Evolutionary conservation across 2,329 filamentous ascomycete species (phyloP), one percentile per base, ranked within the genome.

Genomic region (Claviceps quebecensis): DNA sequence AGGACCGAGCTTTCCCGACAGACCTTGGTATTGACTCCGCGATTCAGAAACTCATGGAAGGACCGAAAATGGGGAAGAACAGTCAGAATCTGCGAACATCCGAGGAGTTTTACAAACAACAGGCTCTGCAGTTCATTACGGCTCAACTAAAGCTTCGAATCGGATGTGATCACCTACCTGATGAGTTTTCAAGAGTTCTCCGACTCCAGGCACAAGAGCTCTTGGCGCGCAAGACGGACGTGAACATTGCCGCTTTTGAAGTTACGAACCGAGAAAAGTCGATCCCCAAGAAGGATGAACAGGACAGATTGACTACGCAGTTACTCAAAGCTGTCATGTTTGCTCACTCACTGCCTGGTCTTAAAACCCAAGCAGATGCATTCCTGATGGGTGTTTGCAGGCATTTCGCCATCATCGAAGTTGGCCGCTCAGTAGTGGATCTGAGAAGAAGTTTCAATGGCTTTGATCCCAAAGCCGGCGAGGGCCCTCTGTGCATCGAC

Each of bases 131-230:
- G 54, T 76, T 97, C 60, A 82, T 98, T 61, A 88, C 85, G 57
- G 79, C 89, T 0, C 90, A 97, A 60, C 73, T 95, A 49, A 98
- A 97, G 70, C 73, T 98, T 36, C 81, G 91, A 51, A 85, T 98
- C 52, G 93, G 93, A 4, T 81, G 81, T 54, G 93, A 98, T 61
- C 84, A 78, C 59, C 72, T 97, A 13, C 91, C 91, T 0, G 93
- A 98, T 7, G 91, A 98, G 56, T 79, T 97, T 56, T 82, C 87
- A 4, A 80, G 87, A 45, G 74, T 94, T 8, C 78, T 99, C 46
- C 84, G 93, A 38, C 75, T 97, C 5, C 87, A 97, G 64, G 90
- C 88, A 0, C 86, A 95, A 60, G 93, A 98, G 60, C 71, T 97
- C 3, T 71, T 86, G 23, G 77, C 80, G 9, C 79, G 79, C 56